Evolutionary conservation across 495 filamentous ascomycete species (phyloP).

Genomic region (Aspergillus cavernicola): DNA sequence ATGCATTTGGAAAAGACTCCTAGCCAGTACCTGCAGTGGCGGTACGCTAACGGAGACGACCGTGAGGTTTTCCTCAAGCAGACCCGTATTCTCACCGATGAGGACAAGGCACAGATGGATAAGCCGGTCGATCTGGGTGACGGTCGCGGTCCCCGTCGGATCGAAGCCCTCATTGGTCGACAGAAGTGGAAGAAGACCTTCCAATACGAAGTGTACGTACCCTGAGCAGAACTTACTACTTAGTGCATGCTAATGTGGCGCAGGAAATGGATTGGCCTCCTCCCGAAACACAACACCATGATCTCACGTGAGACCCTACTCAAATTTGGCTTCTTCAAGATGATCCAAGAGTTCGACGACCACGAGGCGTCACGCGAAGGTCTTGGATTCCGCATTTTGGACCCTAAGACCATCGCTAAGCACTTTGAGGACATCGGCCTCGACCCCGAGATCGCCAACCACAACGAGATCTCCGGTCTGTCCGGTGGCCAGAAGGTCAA

Average conservation of each 20-base stretch:
- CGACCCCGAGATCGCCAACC: constrained; percentile 96
- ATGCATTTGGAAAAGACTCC: constrained; percentile 99
- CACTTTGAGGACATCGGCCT: constrained; percentile 97
- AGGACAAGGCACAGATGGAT: constrained; percentile 86
- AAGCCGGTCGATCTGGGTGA: constrained; percentile 80
- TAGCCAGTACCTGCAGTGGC: constrained; percentile 98
- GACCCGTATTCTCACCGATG: constrained; percentile 80
- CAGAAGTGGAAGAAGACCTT: constrained; percentile 99
- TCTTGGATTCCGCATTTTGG: constrained; percentile 88
- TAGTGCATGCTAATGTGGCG: too few relatives aligned
- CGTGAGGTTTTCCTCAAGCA: constrained; percentile 97
- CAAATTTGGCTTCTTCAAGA: constrained; percentile 81
- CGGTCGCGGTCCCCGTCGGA: constrained; percentile 69
- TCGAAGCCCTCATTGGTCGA: constrained; percentile 89
- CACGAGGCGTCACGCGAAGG: constrained; percentile 97
- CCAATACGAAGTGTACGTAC: constrained; percentile 93
- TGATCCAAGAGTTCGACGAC: constrained; percentile 97
- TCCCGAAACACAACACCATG: constrained; percentile 90
- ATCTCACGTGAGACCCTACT: constrained; percentile 90
- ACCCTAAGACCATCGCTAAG: constrained; percentile 90
- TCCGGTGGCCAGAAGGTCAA: constrained; percentile 99
- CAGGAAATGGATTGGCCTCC: constrained; percentile 80
- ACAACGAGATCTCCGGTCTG: constrained; percentile 95
- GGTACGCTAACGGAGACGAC: constrained; percentile 94
- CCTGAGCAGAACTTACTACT: too few relatives aligned